These are phyloP conservation scores for Coniochaeta prunicola DNA, from an alignment of 2,329 filamentous ascomycete genomes.

Conservation along the genomic window DNA sequence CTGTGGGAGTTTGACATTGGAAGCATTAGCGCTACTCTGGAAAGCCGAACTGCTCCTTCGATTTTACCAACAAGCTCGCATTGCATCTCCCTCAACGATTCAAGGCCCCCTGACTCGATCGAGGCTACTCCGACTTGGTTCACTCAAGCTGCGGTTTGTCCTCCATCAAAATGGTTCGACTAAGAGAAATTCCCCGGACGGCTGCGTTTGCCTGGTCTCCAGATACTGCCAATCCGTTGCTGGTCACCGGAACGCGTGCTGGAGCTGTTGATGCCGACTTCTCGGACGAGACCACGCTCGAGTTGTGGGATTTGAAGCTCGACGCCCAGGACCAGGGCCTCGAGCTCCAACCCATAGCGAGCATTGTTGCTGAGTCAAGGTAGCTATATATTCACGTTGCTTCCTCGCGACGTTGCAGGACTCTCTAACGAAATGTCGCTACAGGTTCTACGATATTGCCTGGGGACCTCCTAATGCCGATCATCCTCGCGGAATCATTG, in stretches of 20 bases:
- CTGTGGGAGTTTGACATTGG: background rate
- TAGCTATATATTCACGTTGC: constrained; percentile 29
- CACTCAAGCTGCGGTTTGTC: constrained; percentile 11
- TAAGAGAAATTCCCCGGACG: constrained; percentile 93
- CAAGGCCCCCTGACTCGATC: background rate
- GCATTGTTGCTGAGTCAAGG: constrained; percentile 84
- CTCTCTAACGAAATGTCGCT: constrained; percentile 4
- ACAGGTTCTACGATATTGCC: constrained; percentile 92
- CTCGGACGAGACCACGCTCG: constrained; percentile 91
- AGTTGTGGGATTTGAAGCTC: constrained; percentile 89
- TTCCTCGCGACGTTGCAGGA: constrained; percentile 10
- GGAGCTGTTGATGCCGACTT: constrained; percentile 96
- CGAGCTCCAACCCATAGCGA: constrained; percentile 80
- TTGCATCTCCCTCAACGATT: background rate
- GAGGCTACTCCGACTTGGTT: background rate
- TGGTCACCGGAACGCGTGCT: constrained; percentile 90
- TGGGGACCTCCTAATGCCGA: constrained; percentile 81
- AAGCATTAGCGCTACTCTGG: background rate
- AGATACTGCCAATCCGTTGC: constrained; percentile 66
- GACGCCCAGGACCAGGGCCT: constrained; percentile 67
- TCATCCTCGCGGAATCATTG: constrained; percentile 80
- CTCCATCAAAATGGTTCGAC: constrained; percentile 71
- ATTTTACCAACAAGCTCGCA: background rate
- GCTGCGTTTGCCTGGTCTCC: constrained; percentile 97
- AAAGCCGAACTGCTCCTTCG: background rate